Conservation (phyloP, 768 basidiomycete genomes). For the Tricholoma hemisulphureum region DNA sequence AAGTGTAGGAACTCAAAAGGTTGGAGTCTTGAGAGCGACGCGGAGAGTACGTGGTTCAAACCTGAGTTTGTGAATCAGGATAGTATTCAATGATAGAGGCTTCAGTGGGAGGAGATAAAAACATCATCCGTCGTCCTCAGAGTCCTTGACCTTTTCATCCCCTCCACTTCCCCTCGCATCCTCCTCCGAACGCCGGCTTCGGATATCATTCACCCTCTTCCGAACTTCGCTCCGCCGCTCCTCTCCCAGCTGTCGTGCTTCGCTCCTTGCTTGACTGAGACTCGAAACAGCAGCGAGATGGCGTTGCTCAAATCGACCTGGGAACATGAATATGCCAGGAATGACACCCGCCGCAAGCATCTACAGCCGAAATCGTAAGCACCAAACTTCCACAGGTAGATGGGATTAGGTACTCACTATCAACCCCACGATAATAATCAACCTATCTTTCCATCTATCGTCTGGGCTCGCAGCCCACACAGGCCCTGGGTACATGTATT, state of each 20-base stretch:
- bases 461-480: conserved; percentile 35
- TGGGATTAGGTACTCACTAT: conserved; percentile 35
- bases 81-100: no score
- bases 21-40: no score
- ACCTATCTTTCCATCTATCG: conserved; percentile 50
- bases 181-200: conserved; percentile 3
- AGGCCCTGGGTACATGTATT: conserved; percentile 13
- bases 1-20: no score
- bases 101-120: no score
- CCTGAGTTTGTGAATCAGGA: no score
- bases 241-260: conserved; percentile 54
- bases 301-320: conserved; percentile 36
- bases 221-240: conserved; percentile 52
- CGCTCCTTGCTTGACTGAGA: conserved; percentile 56
- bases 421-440: conserved; percentile 48
- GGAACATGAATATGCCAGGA: conserved; percentile 39
- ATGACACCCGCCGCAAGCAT: conserved; percentile 45
- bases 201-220: conserved; percentile 44
- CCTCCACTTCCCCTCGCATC: not conserved
- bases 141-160: not conserved
- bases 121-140: not conserved
- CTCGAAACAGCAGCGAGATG: conserved; percentile 56
- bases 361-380: conserved; percentile 22
- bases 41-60: no score
- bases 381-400: not conserved